Evolutionary conservation across 441 rosid genomes (phyloP).

Genomic region (Brassica hybrid): DNA sequence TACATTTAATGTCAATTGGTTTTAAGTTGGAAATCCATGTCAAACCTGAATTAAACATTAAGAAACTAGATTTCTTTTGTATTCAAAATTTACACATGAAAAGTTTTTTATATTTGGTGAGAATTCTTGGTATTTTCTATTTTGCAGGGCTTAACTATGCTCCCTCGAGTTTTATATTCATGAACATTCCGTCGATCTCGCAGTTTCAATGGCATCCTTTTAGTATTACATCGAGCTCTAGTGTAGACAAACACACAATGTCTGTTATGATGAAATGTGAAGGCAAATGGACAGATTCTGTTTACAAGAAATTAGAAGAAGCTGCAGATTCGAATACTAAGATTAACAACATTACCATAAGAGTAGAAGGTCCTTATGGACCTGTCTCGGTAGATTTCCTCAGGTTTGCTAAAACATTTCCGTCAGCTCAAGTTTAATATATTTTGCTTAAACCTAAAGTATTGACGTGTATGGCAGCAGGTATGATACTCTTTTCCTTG

Average conservation of each 20-base stretch:
- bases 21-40: too few relatives aligned
- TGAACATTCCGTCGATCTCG: slow-evolving; percentile 73
- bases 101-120: not conserved
- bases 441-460: not conserved
- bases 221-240: slow-evolving; percentile 77
- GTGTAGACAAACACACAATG: slow-evolving; percentile 51
- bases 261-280: slow-evolving; percentile 68
- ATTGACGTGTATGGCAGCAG: slow-evolving; percentile 46
- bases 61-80: not conserved
- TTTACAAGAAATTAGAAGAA: slow-evolving; percentile 54
- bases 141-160: slow-evolving; percentile 69
- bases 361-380: slow-evolving; percentile 92
- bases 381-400: slow-evolving; percentile 66
- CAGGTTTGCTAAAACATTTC: slow-evolving; percentile 49
- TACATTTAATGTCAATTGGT: too few relatives aligned
- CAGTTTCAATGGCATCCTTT: slow-evolving; percentile 84
- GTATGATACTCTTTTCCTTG: slow-evolving; percentile 68
- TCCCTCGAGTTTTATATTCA: slow-evolving; percentile 65
- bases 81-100: not conserved
- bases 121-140: slow-evolving; percentile 6
- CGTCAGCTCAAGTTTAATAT: not conserved
- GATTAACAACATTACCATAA: slow-evolving; percentile 48
- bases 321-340: slow-evolving; percentile 42
- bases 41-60: too few relatives aligned
- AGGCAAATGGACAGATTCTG: slow-evolving; percentile 67